Evolutionary conservation across 2,329 filamentous ascomycete species (phyloP).

Genomic region (Microsporum ferrugineum): DNA sequence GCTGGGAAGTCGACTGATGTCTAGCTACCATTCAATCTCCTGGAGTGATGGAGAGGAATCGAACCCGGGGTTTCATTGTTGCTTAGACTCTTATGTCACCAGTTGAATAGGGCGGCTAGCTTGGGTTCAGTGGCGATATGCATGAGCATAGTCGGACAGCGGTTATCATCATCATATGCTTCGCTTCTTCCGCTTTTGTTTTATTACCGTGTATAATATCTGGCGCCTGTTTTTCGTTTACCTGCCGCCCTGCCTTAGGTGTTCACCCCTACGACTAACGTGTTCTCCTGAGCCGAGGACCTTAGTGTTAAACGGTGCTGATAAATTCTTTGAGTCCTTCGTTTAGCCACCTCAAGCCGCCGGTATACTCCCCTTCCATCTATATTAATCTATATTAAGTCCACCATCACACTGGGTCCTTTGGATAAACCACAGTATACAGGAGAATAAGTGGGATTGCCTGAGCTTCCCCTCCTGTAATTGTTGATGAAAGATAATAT

Average conservation of each 20-base stretch:
- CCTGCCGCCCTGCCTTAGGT: not conserved
- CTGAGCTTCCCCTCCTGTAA: no score
- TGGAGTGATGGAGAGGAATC: not conserved
- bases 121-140: slow-evolving; percentile 2
- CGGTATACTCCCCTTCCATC: no score
- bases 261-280: not conserved
- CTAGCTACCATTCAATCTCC: not conserved
- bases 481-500: no score
- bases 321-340: not conserved
- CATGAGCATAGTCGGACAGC: slow-evolving; percentile 6
- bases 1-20: slow-evolving; percentile 2
- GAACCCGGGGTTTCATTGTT: not conserved
- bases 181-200: not conserved
- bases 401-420: no score
- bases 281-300: not conserved
- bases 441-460: no score
- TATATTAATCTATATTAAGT: no score
- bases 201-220: slow-evolving; percentile 2
- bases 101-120: not conserved
- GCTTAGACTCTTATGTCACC: not conserved
- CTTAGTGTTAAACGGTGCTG: not conserved
- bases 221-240: not conserved
- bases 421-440: no score
- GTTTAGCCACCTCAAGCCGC: not conserved
- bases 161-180: not conserved